Evolutionary conservation across 2,329 filamentous ascomycete species (phyloP).

Genomic region (Calonectria henricotiae): DNA sequence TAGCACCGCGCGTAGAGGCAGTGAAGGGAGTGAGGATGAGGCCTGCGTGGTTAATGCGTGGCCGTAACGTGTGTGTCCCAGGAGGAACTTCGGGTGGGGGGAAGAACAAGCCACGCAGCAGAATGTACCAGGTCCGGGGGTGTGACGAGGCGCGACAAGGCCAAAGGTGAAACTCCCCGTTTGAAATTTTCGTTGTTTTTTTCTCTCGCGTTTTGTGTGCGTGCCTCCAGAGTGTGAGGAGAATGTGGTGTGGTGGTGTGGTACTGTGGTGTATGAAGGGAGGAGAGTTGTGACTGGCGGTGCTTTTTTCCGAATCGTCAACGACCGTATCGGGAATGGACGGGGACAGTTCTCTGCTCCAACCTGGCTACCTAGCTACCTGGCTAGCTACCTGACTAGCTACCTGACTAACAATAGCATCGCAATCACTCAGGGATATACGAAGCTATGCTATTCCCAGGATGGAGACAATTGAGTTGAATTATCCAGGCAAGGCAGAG

Average conservation of each 20-base stretch:
- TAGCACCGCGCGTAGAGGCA: constrained; percentile 41
- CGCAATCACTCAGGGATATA: constrained; percentile 12
- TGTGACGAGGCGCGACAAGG: neutral
- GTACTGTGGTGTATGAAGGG: constrained; percentile 10
- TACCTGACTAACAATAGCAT: neutral
- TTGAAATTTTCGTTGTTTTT: neutral
- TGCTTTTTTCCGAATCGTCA: constrained; percentile 4
- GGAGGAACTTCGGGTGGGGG: neutral
- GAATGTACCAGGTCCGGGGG: constrained; percentile 15
- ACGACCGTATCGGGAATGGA: constrained; percentile 19
- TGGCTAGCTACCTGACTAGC: neutral
- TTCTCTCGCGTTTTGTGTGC: constrained; percentile 19
- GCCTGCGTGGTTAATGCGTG: constrained; percentile 31
- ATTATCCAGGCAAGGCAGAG: constrained; percentile 12
- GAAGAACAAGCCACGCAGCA: constrained; percentile 26
- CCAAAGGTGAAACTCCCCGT: neutral
- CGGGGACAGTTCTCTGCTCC: neutral
- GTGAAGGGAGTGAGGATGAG: constrained; percentile 20
- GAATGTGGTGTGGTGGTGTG: constrained; percentile 10
- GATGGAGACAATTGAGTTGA: constrained; percentile 15
- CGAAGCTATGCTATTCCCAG: constrained; percentile 25
- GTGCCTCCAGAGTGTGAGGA: neutral
- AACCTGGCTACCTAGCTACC: neutral
- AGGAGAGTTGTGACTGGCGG: constrained; percentile 9
- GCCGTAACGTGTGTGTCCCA: constrained; percentile 22